phyloP scores from a whole-genome alignment of 2,329 filamentous ascomycete genomes.

The Pestalotiopsis sp. region DNA sequence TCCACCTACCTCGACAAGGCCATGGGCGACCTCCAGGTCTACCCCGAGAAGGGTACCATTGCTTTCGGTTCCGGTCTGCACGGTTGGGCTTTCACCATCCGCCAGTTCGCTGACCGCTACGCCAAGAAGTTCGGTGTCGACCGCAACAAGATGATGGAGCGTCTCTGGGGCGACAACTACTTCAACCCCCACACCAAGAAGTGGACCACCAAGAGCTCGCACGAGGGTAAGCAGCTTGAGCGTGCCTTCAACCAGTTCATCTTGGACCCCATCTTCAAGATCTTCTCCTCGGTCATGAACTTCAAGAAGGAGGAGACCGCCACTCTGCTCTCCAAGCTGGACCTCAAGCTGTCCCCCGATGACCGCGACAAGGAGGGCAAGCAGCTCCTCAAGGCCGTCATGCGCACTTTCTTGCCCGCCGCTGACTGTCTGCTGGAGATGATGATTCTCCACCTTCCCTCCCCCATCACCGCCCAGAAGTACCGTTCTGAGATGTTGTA shows the following conservation, averaged over 20 bases:
- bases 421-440: constrained; percentile 98
- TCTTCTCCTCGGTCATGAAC: constrained; percentile 96
- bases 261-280: constrained; percentile 99
- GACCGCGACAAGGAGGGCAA: constrained; percentile 97
- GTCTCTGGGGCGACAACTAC: constrained; percentile 99
- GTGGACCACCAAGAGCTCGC: constrained; percentile 87
- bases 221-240: constrained; percentile 89
- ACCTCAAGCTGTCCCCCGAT: constrained; percentile 84
- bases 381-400: constrained; percentile 94
- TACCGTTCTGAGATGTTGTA: constrained; percentile 99
- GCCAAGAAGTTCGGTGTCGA: constrained; percentile 99
- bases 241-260: constrained; percentile 99
- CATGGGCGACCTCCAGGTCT: constrained; percentile 97
- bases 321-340: constrained; percentile 86
- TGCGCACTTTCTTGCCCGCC: constrained; percentile 98
- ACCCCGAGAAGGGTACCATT: constrained; percentile 96
- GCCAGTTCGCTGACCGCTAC: constrained; percentile 94
- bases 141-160: constrained; percentile 99
- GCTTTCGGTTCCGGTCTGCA: constrained; percentile 99
- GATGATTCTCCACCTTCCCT: constrained; percentile 99
- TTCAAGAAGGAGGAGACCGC: constrained; percentile 94
- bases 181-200: constrained; percentile 99
- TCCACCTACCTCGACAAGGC: constrained; percentile 97
- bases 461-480: constrained; percentile 90
- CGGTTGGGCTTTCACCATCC: constrained; percentile 99